Evolutionary conservation across 257 asterid genomes (phyloP).

Genomic region (Thymus quinquecostatus): DNA sequence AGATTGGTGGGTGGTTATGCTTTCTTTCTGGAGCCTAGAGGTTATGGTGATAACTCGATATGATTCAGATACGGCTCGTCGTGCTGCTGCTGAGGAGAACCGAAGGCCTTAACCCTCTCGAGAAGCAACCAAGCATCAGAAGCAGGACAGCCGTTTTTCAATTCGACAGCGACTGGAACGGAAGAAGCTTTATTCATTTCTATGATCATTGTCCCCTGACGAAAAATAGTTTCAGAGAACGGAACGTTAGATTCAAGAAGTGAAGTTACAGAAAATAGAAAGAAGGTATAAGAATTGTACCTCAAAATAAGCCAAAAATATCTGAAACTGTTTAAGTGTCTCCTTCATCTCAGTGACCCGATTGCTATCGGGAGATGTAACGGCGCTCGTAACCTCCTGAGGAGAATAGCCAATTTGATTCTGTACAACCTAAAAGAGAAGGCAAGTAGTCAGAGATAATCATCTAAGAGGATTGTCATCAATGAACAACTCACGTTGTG

Average conservation of each 20-base stretch:
- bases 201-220: slow-evolving; percentile 77
- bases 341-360: slow-evolving; percentile 50
- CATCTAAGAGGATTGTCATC: slow-evolving; percentile 26
- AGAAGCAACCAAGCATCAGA: slow-evolving; percentile 80
- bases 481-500: slow-evolving; percentile 59
- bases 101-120: slow-evolving; percentile 50
- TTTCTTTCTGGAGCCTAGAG: neutral
- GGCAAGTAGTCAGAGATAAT: slow-evolving; percentile 24
- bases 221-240: neutral
- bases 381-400: slow-evolving; percentile 67
- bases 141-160: slow-evolving; percentile 74
- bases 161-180: slow-evolving; percentile 71
- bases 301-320: slow-evolving; percentile 78
- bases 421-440: slow-evolving; percentile 63
- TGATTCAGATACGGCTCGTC: slow-evolving; percentile 37
- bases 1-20: neutral
- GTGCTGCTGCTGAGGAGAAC: slow-evolving; percentile 29
- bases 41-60: slow-evolving; percentile 50
- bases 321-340: slow-evolving; percentile 64
- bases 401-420: slow-evolving; percentile 70
- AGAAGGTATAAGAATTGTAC: slow-evolving; percentile 34
- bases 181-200: slow-evolving; percentile 51
- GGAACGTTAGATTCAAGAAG: neutral
- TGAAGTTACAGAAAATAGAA: too few species aligned
- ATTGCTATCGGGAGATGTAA: slow-evolving; percentile 52